phyloP scores from a whole-genome alignment of 2,329 filamentous ascomycete genomes.

The Emergomyces pasteurianus region DNA sequence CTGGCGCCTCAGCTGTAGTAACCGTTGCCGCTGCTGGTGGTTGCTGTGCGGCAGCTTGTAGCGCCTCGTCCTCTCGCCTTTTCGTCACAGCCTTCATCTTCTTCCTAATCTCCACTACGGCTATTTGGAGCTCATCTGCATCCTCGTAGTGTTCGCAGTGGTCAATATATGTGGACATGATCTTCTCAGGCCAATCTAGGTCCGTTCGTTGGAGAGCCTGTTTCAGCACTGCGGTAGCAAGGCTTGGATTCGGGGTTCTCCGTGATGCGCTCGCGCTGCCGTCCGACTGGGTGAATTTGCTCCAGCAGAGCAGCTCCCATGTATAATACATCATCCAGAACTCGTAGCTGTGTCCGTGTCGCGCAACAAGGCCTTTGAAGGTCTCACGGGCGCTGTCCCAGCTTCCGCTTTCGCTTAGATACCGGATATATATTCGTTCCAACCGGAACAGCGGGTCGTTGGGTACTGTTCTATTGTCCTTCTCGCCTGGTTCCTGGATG shows the following conservation, averaged over 20 bases:
- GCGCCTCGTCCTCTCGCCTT: conserved; percentile 54
- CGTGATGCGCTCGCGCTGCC: conserved; percentile 41
- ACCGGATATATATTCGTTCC: conserved; percentile 85
- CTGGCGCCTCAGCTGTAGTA: conserved; percentile 16
- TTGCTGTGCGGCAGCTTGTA: conserved; percentile 37
- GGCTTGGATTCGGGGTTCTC: conserved; percentile 52
- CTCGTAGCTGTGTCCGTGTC: conserved; percentile 67
- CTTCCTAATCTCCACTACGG: conserved; percentile 61
- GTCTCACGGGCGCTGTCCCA: conserved; percentile 63
- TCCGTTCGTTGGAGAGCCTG: conserved; percentile 49
- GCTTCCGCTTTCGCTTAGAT: conserved; percentile 70
- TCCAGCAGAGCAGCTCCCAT: conserved; percentile 75
- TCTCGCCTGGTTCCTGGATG: conserved; percentile 64
- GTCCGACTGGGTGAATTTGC: conserved; percentile 43
- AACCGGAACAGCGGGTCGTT: conserved; percentile 84
- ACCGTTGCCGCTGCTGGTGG: conserved; percentile 12
- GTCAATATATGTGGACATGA: conserved; percentile 35
- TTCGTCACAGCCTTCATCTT: conserved; percentile 51
- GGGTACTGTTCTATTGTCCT: conserved; percentile 63
- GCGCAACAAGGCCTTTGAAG: conserved; percentile 61
- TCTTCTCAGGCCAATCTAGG: conserved; percentile 40
- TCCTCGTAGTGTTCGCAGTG: conserved; percentile 81
- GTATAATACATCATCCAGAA: conserved; percentile 90
- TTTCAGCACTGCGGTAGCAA: conserved; percentile 65
- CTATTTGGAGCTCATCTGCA: conserved; percentile 59